Evolutionary conservation across 768 basidiomycete species (phyloP).

Genomic region (Lactarius hatsudake): DNA sequence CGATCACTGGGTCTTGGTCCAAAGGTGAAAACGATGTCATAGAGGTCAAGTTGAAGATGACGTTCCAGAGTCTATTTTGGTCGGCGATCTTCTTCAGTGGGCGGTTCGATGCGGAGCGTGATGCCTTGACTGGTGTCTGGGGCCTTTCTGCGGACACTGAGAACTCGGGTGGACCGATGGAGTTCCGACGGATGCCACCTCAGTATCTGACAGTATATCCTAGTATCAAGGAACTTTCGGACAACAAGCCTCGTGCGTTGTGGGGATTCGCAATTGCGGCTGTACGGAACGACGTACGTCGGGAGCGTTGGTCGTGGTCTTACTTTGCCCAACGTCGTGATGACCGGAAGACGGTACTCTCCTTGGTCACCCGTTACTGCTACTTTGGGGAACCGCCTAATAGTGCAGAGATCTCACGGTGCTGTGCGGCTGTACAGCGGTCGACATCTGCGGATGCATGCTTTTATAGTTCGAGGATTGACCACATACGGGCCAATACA

Average conservation of each 20-base stretch:
- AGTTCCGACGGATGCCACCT: constrained; percentile 31
- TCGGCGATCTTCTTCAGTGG: constrained; percentile 9
- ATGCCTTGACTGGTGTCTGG: constrained; percentile 17
- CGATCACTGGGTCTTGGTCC: constrained; percentile 24
- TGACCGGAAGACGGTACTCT: constrained; percentile 28
- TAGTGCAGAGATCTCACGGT: constrained; percentile 25
- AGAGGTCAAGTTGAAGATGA: constrained; percentile 25
- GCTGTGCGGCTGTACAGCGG: constrained; percentile 21
- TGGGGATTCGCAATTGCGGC: constrained; percentile 35
- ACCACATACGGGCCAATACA: constrained; percentile 25
- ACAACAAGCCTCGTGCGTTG: constrained; percentile 30
- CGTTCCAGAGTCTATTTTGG: constrained; percentile 14
- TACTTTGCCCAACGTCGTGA: constrained; percentile 35
- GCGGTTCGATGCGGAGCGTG: constrained; percentile 8
- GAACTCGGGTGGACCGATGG: constrained; percentile 12
- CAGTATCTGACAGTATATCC: constrained; percentile 31
- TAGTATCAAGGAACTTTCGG: constrained; percentile 28
- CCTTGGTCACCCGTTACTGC: constrained; percentile 29
- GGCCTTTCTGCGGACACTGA: neutral
- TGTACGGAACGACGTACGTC: constrained; percentile 28
- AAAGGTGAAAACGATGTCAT: constrained; percentile 18
- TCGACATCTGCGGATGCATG: constrained; percentile 30
- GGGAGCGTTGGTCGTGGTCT: constrained; percentile 33
- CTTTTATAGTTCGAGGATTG: constrained; percentile 30
- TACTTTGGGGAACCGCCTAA: constrained; percentile 27